phyloP scores from a whole-genome alignment of 1,284 basidiomycete genomes.

The Pyrrhoderma lamaoense region DNA sequence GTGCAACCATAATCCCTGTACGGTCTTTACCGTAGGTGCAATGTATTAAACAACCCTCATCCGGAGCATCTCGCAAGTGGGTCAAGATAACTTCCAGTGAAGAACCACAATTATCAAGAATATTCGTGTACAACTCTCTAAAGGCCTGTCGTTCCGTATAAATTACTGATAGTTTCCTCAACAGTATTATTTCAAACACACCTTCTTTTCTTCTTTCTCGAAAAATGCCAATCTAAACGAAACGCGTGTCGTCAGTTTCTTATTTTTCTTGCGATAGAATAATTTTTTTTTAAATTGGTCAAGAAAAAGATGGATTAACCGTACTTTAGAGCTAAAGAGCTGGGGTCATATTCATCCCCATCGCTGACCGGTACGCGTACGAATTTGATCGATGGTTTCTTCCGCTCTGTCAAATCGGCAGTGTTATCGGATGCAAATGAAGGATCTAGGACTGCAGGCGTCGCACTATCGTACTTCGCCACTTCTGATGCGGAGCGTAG shows the following conservation, averaged over 20 bases:
- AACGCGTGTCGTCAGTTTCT: no score
- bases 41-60: conserved; percentile 58
- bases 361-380: conserved; percentile 13
- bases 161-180: no score
- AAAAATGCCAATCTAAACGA: neutral
- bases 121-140: conserved; percentile 27
- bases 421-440: no score
- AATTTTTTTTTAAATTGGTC: neutral
- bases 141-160: no score
- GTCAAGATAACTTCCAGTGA: conserved; percentile 59
- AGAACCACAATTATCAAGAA: conserved; percentile 55
- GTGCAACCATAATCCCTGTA: conserved; percentile 51
- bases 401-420: no score
- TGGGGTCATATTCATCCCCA: conserved; percentile 18
- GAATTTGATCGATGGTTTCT: conserved; percentile 22
- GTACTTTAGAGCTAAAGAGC: conserved; percentile 25
- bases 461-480: conserved; percentile 26
- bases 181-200: conserved; percentile 42
- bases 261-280: no score
- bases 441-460: conserved; percentile 22
- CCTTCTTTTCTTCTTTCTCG: neutral
- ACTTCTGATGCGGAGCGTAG: conserved; percentile 34
- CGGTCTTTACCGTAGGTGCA: conserved; percentile 78
- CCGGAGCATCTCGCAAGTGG: conserved; percentile 60
- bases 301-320: neutral